Evolutionary conservation across 805 yeast species (phyloP), one percentile per base, ranked within the genome.

Genomic region (Metschnikowia drakensbergensis): DNA sequence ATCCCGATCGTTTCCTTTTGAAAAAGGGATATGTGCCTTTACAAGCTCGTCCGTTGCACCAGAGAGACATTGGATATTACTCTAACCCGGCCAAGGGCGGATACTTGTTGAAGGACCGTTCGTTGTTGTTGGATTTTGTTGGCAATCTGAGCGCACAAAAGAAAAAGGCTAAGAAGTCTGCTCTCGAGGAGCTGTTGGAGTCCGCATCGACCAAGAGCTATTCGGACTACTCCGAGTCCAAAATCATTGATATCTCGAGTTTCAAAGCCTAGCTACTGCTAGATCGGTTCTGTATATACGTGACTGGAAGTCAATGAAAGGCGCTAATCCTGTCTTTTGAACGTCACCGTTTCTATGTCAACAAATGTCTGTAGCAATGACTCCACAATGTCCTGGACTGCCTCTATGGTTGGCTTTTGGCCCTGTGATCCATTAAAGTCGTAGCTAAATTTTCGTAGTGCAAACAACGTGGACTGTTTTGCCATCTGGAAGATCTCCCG

Each of bases 21-120:
- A 85, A 77, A 59, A 83, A 82, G 61, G 96, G 95, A 13, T 81
- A 89, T 54, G 65, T 91, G 11, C 98, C 98, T 39, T 65, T 88
- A 55, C 83, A 80, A 45, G 90, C 97, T 1, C 81, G 90, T 66
- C 99, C 99, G 10, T 85, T 84, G 6, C 82, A 80, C 58, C 81
- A 87, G 68, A 85, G 88, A 67, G 89, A 86, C 61, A 83, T 92
- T 48, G 81, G 81, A 49, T 88, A 76, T 67, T 92, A 94, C 70
- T 80, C 89, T 42, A 77, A 82, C 63, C 76, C 78, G 2, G 82
- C 74, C 33, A 82, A 81, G 61, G 79, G 89, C 56, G 99, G 99
- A 6, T 92, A 88, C 63, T 68, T 90, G 52, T 67, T 69, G 58
- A 59, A 71, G 45, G 68, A 72, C 54, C 61, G 63, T 7, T 60